Conservation (phyloP, 495 filamentous ascomycete species). For the Bacidia gigantensis region DNA sequence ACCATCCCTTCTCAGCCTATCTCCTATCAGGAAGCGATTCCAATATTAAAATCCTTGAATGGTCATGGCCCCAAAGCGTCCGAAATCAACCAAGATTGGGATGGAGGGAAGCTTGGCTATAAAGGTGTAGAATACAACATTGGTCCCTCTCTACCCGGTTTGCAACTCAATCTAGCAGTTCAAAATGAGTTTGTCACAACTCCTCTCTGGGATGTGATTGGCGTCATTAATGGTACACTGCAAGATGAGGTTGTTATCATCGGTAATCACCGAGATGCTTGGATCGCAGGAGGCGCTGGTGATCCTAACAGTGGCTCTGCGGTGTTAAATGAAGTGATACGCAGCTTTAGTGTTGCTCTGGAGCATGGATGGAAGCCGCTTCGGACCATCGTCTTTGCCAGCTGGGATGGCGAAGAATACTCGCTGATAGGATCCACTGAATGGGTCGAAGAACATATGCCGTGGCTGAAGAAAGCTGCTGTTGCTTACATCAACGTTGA, state of each 20-base stretch:
- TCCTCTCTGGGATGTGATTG: conserved; percentile 90
- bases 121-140: conserved; percentile 85
- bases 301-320: conserved; percentile 85
- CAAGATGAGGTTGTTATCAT: conserved; percentile 75
- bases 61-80: conserved; percentile 69
- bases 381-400: conserved; percentile 63
- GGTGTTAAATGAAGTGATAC: conserved; percentile 72
- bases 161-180: conserved; percentile 73
- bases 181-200: conserved; percentile 81
- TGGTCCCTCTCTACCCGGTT: conserved; percentile 65
- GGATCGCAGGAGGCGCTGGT: conserved; percentile 76
- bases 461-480: conserved; percentile 64
- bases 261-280: conserved; percentile 94
- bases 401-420: conserved; percentile 68
- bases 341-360: conserved; percentile 65
- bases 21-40: conserved; percentile 74
- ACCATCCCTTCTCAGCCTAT: conserved; percentile 86
- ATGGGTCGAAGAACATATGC: conserved; percentile 72
- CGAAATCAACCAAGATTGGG: conserved; percentile 61
- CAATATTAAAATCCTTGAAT: conserved; percentile 77
- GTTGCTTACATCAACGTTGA: conserved; percentile 66
- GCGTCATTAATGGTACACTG: conserved; percentile 82
- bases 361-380: conserved; percentile 74
- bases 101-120: conserved; percentile 58
- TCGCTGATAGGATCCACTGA: conserved; percentile 57